Evolutionary conservation across 2,329 filamentous ascomycete species (phyloP).

Genomic region (Aspergillus pseudoviridinutans): DNA sequence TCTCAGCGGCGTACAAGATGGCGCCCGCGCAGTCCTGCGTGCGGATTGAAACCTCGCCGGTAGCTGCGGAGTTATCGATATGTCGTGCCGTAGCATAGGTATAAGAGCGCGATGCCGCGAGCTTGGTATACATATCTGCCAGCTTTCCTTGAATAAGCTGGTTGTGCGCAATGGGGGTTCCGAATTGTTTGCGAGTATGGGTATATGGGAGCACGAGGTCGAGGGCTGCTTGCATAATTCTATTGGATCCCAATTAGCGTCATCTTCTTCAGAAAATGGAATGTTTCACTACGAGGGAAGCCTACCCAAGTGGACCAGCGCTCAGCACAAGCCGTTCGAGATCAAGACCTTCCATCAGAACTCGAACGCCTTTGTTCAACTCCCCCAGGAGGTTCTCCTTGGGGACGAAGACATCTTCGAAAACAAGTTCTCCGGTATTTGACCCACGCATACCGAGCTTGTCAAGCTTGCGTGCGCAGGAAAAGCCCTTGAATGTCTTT

Average conservation of each 20-base stretch:
- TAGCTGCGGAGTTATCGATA: slow-evolving; percentile 67
- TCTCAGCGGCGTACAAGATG: slow-evolving; percentile 87
- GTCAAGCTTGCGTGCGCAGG: slow-evolving; percentile 84
- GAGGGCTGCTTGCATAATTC: slow-evolving; percentile 85
- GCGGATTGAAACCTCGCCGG: slow-evolving; percentile 49
- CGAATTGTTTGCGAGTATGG: slow-evolving; percentile 87
- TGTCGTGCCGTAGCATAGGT: slow-evolving; percentile 77
- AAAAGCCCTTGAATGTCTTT: slow-evolving; percentile 66
- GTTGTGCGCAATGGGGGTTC: slow-evolving; percentile 79
- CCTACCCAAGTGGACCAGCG: slow-evolving; percentile 75
- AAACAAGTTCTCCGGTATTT: slow-evolving; percentile 90
- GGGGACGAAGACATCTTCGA: slow-evolving; percentile 88
- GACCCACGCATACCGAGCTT: slow-evolving; percentile 98
- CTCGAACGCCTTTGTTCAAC: slow-evolving; percentile 76
- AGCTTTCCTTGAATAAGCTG: slow-evolving; percentile 90
- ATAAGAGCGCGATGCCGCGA: slow-evolving; percentile 78
- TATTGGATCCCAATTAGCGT: slow-evolving; percentile 12
- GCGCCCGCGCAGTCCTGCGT: slow-evolving; percentile 94
- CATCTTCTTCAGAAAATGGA: background rate
- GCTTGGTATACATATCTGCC: slow-evolving; percentile 96
- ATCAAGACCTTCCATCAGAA: slow-evolving; percentile 95
- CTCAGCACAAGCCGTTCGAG: slow-evolving; percentile 89
- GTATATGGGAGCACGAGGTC: slow-evolving; percentile 85
- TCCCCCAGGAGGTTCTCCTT: slow-evolving; percentile 73
- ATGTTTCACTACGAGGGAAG: background rate